phyloP scores from a whole-genome alignment of 2,329 filamentous ascomycete genomes.

The Aspergillus proliferans region DNA sequence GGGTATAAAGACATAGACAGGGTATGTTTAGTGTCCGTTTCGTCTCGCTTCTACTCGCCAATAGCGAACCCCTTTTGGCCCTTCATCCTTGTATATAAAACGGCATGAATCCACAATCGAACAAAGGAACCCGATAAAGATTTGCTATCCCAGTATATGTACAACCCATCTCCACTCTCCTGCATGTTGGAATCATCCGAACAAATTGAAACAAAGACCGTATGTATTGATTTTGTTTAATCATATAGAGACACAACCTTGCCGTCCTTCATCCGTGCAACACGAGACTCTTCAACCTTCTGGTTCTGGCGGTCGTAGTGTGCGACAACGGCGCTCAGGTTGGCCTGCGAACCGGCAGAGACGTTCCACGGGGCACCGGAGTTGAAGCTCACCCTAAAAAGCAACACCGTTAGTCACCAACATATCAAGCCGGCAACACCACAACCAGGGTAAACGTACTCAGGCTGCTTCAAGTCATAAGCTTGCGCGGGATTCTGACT shows the following conservation, averaged over 20 bases:
- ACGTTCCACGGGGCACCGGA: conserved; percentile 59
- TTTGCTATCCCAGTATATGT: conserved; percentile 29
- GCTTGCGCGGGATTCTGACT: conserved; percentile 36
- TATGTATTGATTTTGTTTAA: conserved; percentile 20
- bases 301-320: conserved; percentile 57
- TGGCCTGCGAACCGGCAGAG: conserved; percentile 53
- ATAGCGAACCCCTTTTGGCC: too few species aligned
- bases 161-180: conserved; percentile 22
- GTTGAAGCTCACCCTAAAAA: conserved; percentile 52
- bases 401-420: conserved; percentile 4
- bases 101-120: background rate
- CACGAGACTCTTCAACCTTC: conserved; percentile 52
- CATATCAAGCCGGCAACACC: background rate
- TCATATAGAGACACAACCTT: conserved; percentile 41
- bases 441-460: conserved; percentile 47
- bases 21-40: too few species aligned
- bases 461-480: conserved; percentile 55
- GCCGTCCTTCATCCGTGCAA: conserved; percentile 39
- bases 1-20: conserved; percentile 1
- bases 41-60: too few species aligned
- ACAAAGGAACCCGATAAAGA: conserved; percentile 23
- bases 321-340: conserved; percentile 54
- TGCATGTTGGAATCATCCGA: conserved; percentile 17
- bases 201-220: conserved; percentile 11
- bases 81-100: background rate